These are phyloP conservation scores for Microdochium paspali DNA, from an alignment of 2,329 filamentous ascomycete genomes.

Conservation along the genomic window DNA sequence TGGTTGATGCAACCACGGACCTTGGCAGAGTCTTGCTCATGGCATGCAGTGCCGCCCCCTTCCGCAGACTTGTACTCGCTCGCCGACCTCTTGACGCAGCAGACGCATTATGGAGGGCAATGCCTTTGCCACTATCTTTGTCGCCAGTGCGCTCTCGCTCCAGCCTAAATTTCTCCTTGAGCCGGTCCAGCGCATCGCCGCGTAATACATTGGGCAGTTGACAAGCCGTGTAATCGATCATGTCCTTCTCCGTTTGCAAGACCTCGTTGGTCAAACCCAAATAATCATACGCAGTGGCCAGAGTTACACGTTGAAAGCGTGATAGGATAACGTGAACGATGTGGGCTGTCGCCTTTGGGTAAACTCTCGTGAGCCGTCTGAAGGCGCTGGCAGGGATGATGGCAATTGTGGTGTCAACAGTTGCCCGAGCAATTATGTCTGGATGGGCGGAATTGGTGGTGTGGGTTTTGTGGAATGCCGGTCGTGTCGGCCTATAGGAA, in stretches of 20 bases:
- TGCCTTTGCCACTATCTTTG: slow-evolving; percentile 82
- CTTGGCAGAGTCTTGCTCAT: slow-evolving; percentile 37
- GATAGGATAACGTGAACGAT: slow-evolving; percentile 97
- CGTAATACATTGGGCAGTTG: slow-evolving; percentile 86
- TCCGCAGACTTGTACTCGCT: slow-evolving; percentile 66
- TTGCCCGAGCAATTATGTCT: slow-evolving; percentile 92
- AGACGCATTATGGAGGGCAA: slow-evolving; percentile 80
- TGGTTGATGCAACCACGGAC: slow-evolving; percentile 30
- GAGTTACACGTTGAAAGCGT: slow-evolving; percentile 84
- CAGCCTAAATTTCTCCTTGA: slow-evolving; percentile 87
- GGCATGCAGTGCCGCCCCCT: slow-evolving; percentile 69
- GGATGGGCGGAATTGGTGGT: slow-evolving; percentile 76
- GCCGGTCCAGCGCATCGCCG: slow-evolving; percentile 68
- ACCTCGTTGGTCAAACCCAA: slow-evolving; percentile 88
- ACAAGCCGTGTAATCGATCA: slow-evolving; percentile 86
- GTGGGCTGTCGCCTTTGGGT: slow-evolving; percentile 91
- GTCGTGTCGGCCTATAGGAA: slow-evolving; percentile 22
- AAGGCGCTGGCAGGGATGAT: slow-evolving; percentile 98
- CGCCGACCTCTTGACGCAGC: slow-evolving; percentile 54
- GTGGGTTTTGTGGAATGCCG: slow-evolving; percentile 25
- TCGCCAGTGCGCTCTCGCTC: slow-evolving; percentile 75
- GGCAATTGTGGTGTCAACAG: slow-evolving; percentile 93
- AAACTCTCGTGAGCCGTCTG: slow-evolving; percentile 80
- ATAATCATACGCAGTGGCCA: slow-evolving; percentile 91
- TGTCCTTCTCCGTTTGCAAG: slow-evolving; percentile 81